Evolutionary conservation across 2,329 filamentous ascomycete genomes (phyloP).

Genomic region (Fusarium siculi): DNA sequence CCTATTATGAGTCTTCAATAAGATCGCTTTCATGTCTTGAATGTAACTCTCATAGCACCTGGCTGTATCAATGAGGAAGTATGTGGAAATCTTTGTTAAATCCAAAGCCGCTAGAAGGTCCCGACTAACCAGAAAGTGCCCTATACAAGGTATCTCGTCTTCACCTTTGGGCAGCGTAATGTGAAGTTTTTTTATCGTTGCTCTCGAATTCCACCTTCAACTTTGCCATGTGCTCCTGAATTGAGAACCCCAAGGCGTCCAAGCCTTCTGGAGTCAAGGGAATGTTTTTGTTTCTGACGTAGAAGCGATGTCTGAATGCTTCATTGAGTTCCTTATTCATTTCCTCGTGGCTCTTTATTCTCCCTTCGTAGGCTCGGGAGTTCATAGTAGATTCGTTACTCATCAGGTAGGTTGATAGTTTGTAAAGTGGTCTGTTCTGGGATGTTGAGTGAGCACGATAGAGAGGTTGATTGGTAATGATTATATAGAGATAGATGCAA

Average conservation of each 20-base stretch:
- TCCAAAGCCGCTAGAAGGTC: neutral
- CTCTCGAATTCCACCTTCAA: neutral
- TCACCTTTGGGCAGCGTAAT: neutral
- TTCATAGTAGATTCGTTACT: neutral
- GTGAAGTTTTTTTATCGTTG: neutral
- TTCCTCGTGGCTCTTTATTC: neutral
- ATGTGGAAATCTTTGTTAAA: neutral
- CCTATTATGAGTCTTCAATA: neutral
- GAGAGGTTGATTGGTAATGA: neutral
- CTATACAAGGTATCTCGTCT: neutral
- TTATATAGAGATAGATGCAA: neutral
- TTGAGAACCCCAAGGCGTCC: neutral
- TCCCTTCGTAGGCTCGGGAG: neutral
- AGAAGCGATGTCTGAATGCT: neutral
- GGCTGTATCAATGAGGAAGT: neutral
- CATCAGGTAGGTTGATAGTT: accelerated
- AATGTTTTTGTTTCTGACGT: neutral
- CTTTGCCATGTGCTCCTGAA: neutral
- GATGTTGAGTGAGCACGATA: accelerated
- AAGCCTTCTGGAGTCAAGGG: neutral
- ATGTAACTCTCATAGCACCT: neutral
- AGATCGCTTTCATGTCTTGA: neutral
- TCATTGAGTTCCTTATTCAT: accelerated
- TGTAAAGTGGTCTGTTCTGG: neutral
- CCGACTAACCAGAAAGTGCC: neutral